A percentile compares a stretch with the other conserved stretches of the same genome.
Evolutionary conservation across 306 rosid genomes (phyloP).

Genomic region (Canavalia gladiata): DNA sequence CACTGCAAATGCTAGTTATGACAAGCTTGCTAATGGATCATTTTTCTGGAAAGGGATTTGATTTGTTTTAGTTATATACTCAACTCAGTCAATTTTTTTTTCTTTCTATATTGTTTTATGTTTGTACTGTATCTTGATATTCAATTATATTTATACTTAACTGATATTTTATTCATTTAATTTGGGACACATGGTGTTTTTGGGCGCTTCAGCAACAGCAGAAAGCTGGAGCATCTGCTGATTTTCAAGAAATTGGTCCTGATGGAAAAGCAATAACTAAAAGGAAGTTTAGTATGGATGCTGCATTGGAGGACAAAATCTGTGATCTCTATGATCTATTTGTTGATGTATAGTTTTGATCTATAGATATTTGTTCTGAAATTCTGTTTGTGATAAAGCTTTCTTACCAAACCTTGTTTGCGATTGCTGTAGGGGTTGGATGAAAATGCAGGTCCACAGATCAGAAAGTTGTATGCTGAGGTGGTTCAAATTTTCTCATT

Average conservation of each 20-base stretch:
- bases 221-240: conserved; percentile 72
- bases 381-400: conserved; percentile 34
- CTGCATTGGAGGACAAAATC: conserved; percentile 91
- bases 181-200: conserved; percentile 47
- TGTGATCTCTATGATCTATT: conserved; percentile 99
- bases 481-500: conserved; percentile 54
- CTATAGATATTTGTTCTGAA: conserved; percentile 44
- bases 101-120: conserved; percentile 25
- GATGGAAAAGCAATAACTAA: conserved; percentile 71
- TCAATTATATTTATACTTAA: conserved; percentile 1
- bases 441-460: conserved; percentile 91
- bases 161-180: conserved; percentile 38
- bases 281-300: conserved; percentile 77
- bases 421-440: conserved; percentile 86
- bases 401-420: conserved; percentile 48
- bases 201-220: conserved; percentile 71
- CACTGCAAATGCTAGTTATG: conserved; percentile 39
- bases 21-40: conserved; percentile 35
- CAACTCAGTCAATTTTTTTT: neutral
- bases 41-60: conserved; percentile 32
- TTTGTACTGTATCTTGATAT: conserved; percentile 36
- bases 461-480: conserved; percentile 92
- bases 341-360: conserved; percentile 76
- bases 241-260: conserved; percentile 68
- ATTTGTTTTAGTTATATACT: conserved; percentile 37